Percentiles rank a stretch among this genome's conserved stretches.
phyloP scores from a whole-genome alignment of 768 basidiomycete species.

The Phylloporus scabripes region DNA sequence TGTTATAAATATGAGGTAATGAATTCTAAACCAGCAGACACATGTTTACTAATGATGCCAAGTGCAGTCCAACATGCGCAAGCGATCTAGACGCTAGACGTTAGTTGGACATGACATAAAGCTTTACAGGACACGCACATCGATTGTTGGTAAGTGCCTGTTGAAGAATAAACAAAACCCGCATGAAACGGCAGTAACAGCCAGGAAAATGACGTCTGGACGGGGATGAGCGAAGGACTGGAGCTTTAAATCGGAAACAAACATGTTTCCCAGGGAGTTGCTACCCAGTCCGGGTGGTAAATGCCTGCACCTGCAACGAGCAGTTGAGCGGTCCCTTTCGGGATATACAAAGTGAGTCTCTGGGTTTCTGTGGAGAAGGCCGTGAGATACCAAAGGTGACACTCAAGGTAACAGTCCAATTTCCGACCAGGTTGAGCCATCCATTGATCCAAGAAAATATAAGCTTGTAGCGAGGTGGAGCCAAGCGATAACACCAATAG shows the following conservation, averaged over 20 bases:
- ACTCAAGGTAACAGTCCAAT: constrained; percentile 63
- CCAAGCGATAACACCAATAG: constrained; percentile 62
- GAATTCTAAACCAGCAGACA: not conserved
- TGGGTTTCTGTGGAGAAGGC: not conserved
- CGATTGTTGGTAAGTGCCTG: constrained; percentile 42
- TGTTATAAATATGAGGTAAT: constrained; percentile 24
- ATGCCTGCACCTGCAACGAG: constrained; percentile 55
- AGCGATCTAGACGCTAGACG: constrained; percentile 36
- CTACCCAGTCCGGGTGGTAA: constrained; percentile 53
- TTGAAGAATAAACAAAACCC: constrained; percentile 55
- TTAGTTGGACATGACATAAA: not conserved
- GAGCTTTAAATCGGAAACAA: constrained; percentile 5
- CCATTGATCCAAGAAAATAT: constrained; percentile 62
- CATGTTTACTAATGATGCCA: constrained; percentile 43
- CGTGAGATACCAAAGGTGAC: constrained; percentile 48
- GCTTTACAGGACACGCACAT: constrained; percentile 31
- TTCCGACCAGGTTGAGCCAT: constrained; percentile 63
- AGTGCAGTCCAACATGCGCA: constrained; percentile 61
- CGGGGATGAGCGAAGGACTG: not conserved
- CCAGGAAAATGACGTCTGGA: constrained; percentile 53
- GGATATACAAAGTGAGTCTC: not conserved
- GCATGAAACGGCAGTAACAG: constrained; percentile 42
- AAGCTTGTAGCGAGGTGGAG: constrained; percentile 45
- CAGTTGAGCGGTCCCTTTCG: constrained; percentile 52
- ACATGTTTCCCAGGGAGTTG: constrained; percentile 59